Conservation (phyloP, 2,329 filamentous ascomycete species). For the Esteya vermicola region DNA sequence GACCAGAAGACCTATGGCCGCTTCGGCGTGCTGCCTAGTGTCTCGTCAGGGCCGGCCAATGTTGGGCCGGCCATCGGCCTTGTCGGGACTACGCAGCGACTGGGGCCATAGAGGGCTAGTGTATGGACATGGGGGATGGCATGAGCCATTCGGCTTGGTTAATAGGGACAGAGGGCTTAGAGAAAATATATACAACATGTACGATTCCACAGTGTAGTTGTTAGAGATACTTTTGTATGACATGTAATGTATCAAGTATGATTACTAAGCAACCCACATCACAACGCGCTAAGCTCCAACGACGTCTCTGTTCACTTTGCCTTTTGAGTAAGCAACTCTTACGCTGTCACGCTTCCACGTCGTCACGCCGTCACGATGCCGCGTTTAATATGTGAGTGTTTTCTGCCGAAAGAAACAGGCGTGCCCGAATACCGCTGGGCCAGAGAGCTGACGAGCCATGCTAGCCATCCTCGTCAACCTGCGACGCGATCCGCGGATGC, state of each 20-base stretch:
- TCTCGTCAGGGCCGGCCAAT: constrained; percentile 16
- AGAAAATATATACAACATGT: too few relatives aligned
- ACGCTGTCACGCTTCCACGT: not conserved
- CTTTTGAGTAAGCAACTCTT: too few relatives aligned
- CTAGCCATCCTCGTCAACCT: constrained; percentile 50
- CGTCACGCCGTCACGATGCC: constrained; percentile 25
- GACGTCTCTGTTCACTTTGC: too few relatives aligned
- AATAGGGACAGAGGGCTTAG: too few relatives aligned
- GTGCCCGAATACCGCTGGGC: too few relatives aligned
- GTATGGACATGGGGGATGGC: not conserved
- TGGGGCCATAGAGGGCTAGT: constrained; percentile 45
- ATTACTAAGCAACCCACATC: too few relatives aligned
- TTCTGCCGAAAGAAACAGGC: not conserved
- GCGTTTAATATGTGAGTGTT: constrained; percentile 37
- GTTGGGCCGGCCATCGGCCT: constrained; percentile 42
- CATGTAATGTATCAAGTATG: too few relatives aligned
- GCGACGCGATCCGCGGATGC: constrained; percentile 65
- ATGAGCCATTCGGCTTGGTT: too few relatives aligned
- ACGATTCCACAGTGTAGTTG: too few relatives aligned
- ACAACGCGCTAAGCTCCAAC: too few relatives aligned
- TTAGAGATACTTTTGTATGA: too few relatives aligned
- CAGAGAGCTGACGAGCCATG: not conserved
- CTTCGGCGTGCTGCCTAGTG: constrained; percentile 66
- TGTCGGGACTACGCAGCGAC: constrained; percentile 49
- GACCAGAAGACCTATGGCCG: constrained; percentile 93